Percentiles rank a stretch among this genome's conserved stretches.
Evolutionary conservation across 2,329 filamentous ascomycete species (phyloP).

Genomic region (Alternaria viburni): DNA sequence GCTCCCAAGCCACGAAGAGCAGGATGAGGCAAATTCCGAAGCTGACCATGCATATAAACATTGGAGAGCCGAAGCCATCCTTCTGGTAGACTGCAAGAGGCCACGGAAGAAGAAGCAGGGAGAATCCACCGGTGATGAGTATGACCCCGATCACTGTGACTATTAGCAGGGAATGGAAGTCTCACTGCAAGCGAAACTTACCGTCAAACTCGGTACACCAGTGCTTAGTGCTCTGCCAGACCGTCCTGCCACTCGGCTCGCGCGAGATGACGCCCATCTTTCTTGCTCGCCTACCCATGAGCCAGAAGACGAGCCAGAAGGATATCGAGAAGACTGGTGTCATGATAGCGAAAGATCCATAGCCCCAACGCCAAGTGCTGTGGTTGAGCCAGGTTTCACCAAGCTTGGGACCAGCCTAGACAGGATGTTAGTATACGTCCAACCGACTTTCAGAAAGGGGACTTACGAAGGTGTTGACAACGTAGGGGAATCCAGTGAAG

Average conservation of each 20-base stretch:
- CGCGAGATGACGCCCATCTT: slow-evolving; percentile 57
- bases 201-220: slow-evolving; percentile 68
- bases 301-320: slow-evolving; percentile 63
- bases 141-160: slow-evolving; percentile 61
- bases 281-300: slow-evolving; percentile 65
- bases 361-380: slow-evolving; percentile 70
- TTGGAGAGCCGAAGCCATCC: slow-evolving; percentile 37
- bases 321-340: slow-evolving; percentile 59
- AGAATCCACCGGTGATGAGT: slow-evolving; percentile 64
- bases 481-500: slow-evolving; percentile 67
- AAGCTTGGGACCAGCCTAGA: slow-evolving; percentile 56
- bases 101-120: slow-evolving; percentile 71
- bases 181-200: background rate
- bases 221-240: slow-evolving; percentile 55
- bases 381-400: slow-evolving; percentile 51
- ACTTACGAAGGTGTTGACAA: slow-evolving; percentile 64
- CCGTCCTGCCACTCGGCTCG: slow-evolving; percentile 54
- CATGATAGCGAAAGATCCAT: slow-evolving; percentile 63
- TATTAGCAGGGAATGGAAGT: background rate
- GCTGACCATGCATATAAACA: slow-evolving; percentile 49
- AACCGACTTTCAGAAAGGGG: background rate
- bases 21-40: slow-evolving; percentile 41
- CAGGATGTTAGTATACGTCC: background rate
- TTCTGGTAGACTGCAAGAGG: slow-evolving; percentile 53
- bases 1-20: slow-evolving; percentile 48